A percentile compares a stretch with the other conserved stretches of the same genome.
phyloP scores from a whole-genome alignment of 306 rosid species.

The Benincasa hispida region DNA sequence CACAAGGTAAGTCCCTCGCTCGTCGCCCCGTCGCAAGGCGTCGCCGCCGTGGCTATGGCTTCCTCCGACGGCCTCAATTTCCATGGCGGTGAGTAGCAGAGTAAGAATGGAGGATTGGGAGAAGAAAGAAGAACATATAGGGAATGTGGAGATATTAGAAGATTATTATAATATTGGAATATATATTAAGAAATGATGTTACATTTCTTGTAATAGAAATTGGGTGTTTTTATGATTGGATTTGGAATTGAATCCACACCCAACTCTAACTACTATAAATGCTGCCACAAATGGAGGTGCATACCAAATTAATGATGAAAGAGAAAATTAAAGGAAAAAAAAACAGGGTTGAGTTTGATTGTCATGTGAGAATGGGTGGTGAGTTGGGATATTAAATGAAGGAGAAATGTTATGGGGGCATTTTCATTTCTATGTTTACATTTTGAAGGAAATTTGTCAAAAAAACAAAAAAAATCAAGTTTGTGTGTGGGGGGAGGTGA shows the following conservation, averaged over 20 bases:
- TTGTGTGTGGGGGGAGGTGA: not conserved
- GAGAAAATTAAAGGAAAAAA: no score
- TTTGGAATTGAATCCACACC: not conserved
- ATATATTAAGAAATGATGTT: no score
- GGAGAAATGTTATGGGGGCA: no score
- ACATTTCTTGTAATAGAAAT: no score
- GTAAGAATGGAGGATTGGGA: not conserved
- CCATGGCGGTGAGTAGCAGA: slow-evolving; percentile 18
- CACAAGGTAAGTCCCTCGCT: slow-evolving; percentile 58
- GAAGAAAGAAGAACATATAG: not conserved
- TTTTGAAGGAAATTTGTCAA: not conserved
- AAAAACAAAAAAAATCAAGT: no score
- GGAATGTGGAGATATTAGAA: no score
- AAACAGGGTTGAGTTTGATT: not conserved
- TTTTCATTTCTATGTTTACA: no score
- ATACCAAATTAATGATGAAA: slow-evolving; percentile 2
- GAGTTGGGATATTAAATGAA: not conserved
- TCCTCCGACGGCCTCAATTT: slow-evolving; percentile 27
- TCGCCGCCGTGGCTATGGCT: slow-evolving; percentile 1
- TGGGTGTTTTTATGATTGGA: not conserved
- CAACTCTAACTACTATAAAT: not conserved
- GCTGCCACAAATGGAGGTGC: slow-evolving; percentile 4
- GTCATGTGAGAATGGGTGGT: slow-evolving; percentile 4
- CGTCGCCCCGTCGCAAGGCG: slow-evolving; percentile 16
- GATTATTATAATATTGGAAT: no score